These are phyloP conservation scores for Nitzschia sp. DNA, from an alignment of 108 stramenopile genomes.

Conservation along the genomic window DNA sequence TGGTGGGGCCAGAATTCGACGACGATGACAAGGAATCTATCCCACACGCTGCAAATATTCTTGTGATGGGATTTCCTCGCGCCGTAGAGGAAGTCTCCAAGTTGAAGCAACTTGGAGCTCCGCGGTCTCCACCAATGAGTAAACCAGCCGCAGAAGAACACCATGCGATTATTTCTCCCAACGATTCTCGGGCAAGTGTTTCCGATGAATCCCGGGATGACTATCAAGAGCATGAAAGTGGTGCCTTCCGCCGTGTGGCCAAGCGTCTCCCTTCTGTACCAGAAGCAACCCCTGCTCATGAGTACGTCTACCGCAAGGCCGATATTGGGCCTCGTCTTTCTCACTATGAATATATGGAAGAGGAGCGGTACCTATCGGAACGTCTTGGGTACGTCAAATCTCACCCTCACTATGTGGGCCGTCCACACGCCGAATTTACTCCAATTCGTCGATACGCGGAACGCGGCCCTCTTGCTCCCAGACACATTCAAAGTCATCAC, in stretches of 20 bases:
- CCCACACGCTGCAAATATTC: conserved; percentile 17
- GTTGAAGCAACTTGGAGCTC: not conserved
- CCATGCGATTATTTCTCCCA: conserved; percentile 22
- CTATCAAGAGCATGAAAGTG: conserved; percentile 14
- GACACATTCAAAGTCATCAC: not conserved
- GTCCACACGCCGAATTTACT: conserved; percentile 13
- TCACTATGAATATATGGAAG: conserved; percentile 29
- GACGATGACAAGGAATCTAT: conserved; percentile 23
- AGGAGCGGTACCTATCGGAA: conserved; percentile 7
- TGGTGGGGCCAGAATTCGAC: conserved; percentile 24
- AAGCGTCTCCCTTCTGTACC: conserved; percentile 15
- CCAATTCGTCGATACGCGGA: conserved; percentile 16
- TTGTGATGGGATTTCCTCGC: conserved; percentile 21
- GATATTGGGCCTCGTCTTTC: conserved; percentile 28
- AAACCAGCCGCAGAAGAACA: not conserved
- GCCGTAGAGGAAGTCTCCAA: not conserved
- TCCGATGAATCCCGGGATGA: conserved; percentile 20
- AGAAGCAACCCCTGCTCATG: conserved; percentile 4
- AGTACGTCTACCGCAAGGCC: conserved; percentile 12
- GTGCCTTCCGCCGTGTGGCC: not conserved
- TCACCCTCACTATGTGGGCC: conserved; percentile 8
- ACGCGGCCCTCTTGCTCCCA: conserved; percentile 5
- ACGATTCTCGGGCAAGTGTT: conserved; percentile 15
- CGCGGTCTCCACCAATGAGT: conserved; percentile 6
- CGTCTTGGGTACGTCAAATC: conserved; percentile 5